Evolutionary conservation across 2,329 filamentous ascomycete species (phyloP).

Genomic region (Fusarium hainanense): DNA sequence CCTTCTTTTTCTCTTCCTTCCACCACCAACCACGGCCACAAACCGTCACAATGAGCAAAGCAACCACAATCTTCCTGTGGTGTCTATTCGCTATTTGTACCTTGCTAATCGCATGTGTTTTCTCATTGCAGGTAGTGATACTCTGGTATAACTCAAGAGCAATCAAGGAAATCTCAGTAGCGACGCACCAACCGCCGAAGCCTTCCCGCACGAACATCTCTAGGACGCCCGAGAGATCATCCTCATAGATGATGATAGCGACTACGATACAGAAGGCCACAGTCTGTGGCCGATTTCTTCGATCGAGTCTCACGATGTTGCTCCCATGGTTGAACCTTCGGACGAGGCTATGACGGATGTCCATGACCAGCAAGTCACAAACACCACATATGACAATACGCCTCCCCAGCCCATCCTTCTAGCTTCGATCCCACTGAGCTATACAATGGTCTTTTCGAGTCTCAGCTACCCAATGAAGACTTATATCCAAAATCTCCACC

Average conservation of each 20-base stretch:
- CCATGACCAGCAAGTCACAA: background rate
- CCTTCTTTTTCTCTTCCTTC: background rate
- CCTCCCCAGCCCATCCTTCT: no score
- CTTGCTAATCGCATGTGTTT: background rate
- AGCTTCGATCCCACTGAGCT: background rate
- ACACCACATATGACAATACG: background rate
- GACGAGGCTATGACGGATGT: background rate
- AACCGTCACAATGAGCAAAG: background rate
- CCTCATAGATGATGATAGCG: background rate
- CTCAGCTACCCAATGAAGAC: rapidly evolving
- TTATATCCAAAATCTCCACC: rapidly evolving
- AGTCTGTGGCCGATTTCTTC: no score
- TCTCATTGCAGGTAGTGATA: rapidly evolving
- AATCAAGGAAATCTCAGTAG: rapidly evolving
- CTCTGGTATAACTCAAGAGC: background rate
- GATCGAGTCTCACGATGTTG: rapidly evolving
- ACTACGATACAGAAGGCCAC: background rate
- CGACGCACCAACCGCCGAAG: background rate
- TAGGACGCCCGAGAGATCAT: background rate
- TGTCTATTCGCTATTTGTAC: rapidly evolving
- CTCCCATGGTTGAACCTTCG: background rate
- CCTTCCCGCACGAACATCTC: background rate
- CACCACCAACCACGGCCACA: rapidly evolving
- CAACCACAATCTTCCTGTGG: background rate
- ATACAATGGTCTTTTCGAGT: rapidly evolving